Conservation (phyloP, 1,284 basidiomycete genomes). For the Cryptococcus hybrid region DNA sequence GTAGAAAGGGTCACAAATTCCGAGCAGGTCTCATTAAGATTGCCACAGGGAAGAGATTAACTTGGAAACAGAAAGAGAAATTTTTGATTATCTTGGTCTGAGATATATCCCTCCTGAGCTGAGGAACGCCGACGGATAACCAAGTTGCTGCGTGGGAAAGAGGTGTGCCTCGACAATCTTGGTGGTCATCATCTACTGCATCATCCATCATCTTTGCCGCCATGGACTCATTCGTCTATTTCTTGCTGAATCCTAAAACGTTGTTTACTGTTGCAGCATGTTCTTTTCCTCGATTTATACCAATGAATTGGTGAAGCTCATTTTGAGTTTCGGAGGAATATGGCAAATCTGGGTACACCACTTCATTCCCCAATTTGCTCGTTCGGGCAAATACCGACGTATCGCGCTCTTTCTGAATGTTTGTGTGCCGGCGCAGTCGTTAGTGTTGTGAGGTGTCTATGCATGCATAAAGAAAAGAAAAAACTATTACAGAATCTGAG, state of each 20-base stretch:
- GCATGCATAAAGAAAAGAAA: too few species aligned
- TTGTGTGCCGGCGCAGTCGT: too few species aligned
- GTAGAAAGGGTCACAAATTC: slow-evolving; percentile 42
- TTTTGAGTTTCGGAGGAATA: too few species aligned
- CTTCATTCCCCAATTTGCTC: too few species aligned
- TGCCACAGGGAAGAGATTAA: slow-evolving; percentile 38
- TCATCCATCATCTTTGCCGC: not conserved
- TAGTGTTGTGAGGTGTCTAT: too few species aligned
- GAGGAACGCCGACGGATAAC: slow-evolving; percentile 47
- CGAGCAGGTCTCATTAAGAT: slow-evolving; percentile 38
- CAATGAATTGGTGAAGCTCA: too few species aligned
- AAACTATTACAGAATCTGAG: too few species aligned
- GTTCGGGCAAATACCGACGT: too few species aligned
- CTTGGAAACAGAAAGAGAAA: slow-evolving; percentile 43
- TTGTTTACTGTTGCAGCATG: not conserved
- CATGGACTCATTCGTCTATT: not conserved
- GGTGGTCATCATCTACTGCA: not conserved
- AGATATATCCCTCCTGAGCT: slow-evolving; percentile 43
- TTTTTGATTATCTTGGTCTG: slow-evolving; percentile 41
- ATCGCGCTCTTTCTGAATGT: too few species aligned
- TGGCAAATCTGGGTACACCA: too few species aligned
- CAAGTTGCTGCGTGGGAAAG: not conserved
- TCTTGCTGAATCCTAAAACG: not conserved
- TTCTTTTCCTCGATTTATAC: too few species aligned
- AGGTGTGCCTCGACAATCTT: not conserved